These are phyloP conservation scores for Saxophila tyrrhenica DNA, from an alignment of 495 filamentous ascomycete species.

Conservation along the genomic window DNA sequence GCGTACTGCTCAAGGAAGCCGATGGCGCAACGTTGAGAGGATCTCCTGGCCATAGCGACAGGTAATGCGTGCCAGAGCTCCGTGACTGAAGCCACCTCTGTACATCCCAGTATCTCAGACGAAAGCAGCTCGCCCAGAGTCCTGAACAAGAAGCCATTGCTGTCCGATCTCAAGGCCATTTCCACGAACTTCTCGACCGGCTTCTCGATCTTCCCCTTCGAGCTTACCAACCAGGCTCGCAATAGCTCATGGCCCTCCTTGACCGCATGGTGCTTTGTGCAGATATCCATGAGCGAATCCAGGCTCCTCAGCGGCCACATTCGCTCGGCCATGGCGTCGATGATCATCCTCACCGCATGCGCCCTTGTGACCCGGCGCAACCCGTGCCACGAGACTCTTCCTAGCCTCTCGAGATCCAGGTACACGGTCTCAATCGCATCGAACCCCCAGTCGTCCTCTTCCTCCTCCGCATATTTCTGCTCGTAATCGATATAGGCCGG, in stretches of 20 bases:
- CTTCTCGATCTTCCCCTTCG: background rate
- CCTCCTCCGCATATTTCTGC: background rate
- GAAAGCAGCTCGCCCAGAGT: background rate
- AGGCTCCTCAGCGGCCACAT: background rate
- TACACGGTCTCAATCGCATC: background rate
- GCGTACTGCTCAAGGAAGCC: background rate
- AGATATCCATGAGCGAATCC: background rate
- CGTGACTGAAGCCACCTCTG: background rate
- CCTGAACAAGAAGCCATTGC: background rate
- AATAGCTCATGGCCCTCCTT: background rate
- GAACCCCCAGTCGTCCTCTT: background rate
- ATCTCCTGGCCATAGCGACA: background rate
- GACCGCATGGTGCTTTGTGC: background rate
- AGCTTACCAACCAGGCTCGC: background rate
- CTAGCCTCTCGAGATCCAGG: background rate
- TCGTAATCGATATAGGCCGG: background rate
- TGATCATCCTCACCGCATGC: background rate
- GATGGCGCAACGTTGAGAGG: background rate
- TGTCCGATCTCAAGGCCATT: background rate
- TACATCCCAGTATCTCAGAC: background rate
- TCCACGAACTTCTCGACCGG: background rate
- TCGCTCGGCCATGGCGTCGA: background rate
- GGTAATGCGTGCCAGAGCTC: background rate
- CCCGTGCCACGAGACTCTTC: background rate
- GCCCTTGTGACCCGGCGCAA: background rate